phyloP scores from a whole-genome alignment of 2,329 filamentous ascomycete genomes.

The Hyphodiscus sp. region DNA sequence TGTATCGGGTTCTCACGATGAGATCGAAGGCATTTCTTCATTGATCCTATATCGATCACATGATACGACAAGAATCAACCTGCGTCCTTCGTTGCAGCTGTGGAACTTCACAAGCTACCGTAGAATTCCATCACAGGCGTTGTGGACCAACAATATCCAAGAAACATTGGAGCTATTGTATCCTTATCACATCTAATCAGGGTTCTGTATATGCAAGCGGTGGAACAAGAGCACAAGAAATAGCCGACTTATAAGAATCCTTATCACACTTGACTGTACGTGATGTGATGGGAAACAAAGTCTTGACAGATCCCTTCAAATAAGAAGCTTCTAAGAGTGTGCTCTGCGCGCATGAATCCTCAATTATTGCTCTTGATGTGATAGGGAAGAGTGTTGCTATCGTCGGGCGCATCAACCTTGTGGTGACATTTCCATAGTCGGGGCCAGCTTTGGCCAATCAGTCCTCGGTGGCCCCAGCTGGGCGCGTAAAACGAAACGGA shows the following conservation, averaged over 20 bases:
- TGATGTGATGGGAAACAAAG: background rate
- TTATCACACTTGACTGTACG: background rate
- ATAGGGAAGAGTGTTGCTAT: background rate
- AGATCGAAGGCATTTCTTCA: background rate
- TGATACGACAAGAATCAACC: background rate
- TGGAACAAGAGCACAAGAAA: too few relatives aligned
- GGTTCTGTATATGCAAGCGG: too few relatives aligned
- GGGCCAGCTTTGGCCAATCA: background rate
- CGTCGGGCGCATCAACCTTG: too few relatives aligned
- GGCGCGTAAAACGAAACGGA: background rate
- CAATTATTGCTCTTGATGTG: background rate
- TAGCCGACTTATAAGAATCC: background rate
- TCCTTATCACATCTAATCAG: too few relatives aligned
- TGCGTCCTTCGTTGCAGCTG: background rate
- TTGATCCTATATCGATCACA: background rate
- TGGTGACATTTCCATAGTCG: background rate
- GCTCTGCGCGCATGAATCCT: background rate
- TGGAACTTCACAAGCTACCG: too few relatives aligned
- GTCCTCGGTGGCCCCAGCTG: background rate
- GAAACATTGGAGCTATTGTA: too few relatives aligned
- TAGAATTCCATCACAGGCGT: too few relatives aligned
- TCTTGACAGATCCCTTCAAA: background rate
- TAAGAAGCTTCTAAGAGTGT: background rate
- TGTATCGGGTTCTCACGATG: background rate
- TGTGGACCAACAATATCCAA: too few relatives aligned